Base-by-base conservation (phyloP, 805 yeast genomes). In the Zygosaccharomyces lentus region DNA sequence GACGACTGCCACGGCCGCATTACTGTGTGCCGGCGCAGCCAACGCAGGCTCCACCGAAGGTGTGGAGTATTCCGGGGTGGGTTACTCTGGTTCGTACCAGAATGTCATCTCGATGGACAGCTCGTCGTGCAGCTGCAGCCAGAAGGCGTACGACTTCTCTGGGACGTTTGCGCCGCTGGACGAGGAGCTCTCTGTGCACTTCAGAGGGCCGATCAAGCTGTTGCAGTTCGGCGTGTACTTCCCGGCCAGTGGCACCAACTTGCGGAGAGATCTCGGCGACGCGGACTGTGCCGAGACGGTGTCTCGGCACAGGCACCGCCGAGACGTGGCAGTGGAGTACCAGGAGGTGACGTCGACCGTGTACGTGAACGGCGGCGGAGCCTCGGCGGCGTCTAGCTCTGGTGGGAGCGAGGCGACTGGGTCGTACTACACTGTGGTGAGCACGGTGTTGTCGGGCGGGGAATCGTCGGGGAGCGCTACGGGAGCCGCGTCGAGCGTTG, bases 141-240 rank as follows among this genome's bases (percentile, higher is more conserved):
- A 80, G 52, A 57, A 71, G 41, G 46, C 80, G 17, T 54, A 59
- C 32, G 61, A 81, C 7, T 84, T 88, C 74, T 66, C 73, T 8
- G 91, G 91, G 19, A 47, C 77, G 17, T 77, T 81, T 57, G 67
- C 88, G 23, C 93, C 93, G 6, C 60, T 84, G 32, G 69, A 82
- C 60, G 81, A 76, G 54, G 89, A 80, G 60, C 70, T 84, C 21
- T 80, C 88, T 3, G 87, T 84, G 12, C 93, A 84, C 61, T 78
- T 84, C 63, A 76, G 93, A 68, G 93, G 93, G 37, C 93, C 93
- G 8, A 61, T 84, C 49, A 67, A 74, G 12, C 69, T 84, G 57
- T 64, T 68, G 49, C 74, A 77, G 55, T 88, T 93, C 63, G 97
- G 90, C 67, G 96, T 87, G 46, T 93, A 90, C 75, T 81, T 82